Evolutionary conservation across 371 early-diverging fungal species (phyloP).

Genomic region (Cokeromyces recurvatus): DNA sequence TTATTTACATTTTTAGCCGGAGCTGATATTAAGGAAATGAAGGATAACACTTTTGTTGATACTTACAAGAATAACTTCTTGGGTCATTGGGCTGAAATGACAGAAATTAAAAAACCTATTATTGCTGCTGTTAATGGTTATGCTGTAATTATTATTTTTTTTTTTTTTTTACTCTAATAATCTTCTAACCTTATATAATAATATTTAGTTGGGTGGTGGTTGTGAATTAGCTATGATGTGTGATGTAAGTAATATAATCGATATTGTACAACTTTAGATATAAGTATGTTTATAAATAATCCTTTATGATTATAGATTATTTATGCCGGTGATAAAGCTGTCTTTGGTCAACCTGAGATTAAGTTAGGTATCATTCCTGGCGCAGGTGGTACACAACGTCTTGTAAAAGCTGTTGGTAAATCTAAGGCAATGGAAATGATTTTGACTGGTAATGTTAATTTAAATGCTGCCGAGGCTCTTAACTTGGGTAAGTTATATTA

Average conservation of each 20-base stretch:
- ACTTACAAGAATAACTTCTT: constrained; percentile 91
- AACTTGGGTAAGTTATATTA: constrained; percentile 45
- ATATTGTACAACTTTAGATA: neutral
- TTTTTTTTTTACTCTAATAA: neutral
- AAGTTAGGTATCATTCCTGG: constrained; percentile 94
- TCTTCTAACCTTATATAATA: neutral
- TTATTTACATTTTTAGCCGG: constrained; percentile 64
- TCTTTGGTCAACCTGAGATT: constrained; percentile 98
- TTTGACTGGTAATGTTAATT: constrained; percentile 81
- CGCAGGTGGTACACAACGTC: constrained; percentile 88
- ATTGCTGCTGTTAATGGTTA: constrained; percentile 97
- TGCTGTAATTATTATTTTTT: constrained; percentile 63
- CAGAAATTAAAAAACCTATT: constrained; percentile 89
- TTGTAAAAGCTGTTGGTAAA: constrained; percentile 94
- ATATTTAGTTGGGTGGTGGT: constrained; percentile 87
- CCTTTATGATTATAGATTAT: constrained; percentile 67
- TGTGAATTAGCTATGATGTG: constrained; percentile 99
- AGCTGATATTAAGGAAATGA: constrained; percentile 99
- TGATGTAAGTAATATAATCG: constrained; percentile 43
- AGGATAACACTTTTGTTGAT: constrained; percentile 73
- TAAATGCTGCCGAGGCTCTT: constrained; percentile 89
- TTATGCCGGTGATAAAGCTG: constrained; percentile 96
- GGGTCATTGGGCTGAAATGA: constrained; percentile 92
- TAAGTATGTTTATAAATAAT: neutral
- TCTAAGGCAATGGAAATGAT: constrained; percentile 98